Conservation (phyloP, 257 asterid genomes). For the Verbena officinalis region DNA sequence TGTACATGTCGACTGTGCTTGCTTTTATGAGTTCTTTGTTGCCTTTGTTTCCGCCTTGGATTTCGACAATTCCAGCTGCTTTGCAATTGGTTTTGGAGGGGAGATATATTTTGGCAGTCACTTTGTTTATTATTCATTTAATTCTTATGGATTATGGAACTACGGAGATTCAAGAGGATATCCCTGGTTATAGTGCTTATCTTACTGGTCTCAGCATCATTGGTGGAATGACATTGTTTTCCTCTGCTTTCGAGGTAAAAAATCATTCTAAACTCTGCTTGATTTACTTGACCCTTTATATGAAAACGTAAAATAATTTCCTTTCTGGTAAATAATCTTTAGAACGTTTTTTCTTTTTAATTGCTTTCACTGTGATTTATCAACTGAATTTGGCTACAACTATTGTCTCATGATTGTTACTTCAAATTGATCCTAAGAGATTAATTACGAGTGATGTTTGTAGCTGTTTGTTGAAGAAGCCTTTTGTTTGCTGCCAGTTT, state of each 20-base stretch:
- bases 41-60: conserved; percentile 76
- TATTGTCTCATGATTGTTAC: not conserved
- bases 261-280: not conserved
- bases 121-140: conserved; percentile 65
- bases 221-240: conserved; percentile 96
- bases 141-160: conserved; percentile 84
- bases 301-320: not conserved
- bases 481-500: not conserved
- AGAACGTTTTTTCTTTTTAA: not conserved
- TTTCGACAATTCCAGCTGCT: conserved; percentile 88
- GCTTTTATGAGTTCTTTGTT: conserved; percentile 78
- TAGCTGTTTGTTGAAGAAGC: not conserved
- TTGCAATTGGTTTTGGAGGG: conserved; percentile 84
- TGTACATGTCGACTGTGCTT: conserved; percentile 83
- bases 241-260: conserved; percentile 87
- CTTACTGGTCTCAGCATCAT: conserved; percentile 95
- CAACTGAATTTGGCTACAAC: not conserved
- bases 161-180: conserved; percentile 79
- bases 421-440: not conserved
- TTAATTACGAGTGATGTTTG: not conserved
- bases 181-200: conserved; percentile 82
- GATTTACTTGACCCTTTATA: not conserved
- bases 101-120: conserved; percentile 57
- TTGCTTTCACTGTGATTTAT: not conserved
- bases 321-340: not conserved